Base-by-base conservation (phyloP, 805 yeast species). In the Monosporozyma servazzii region DNA sequence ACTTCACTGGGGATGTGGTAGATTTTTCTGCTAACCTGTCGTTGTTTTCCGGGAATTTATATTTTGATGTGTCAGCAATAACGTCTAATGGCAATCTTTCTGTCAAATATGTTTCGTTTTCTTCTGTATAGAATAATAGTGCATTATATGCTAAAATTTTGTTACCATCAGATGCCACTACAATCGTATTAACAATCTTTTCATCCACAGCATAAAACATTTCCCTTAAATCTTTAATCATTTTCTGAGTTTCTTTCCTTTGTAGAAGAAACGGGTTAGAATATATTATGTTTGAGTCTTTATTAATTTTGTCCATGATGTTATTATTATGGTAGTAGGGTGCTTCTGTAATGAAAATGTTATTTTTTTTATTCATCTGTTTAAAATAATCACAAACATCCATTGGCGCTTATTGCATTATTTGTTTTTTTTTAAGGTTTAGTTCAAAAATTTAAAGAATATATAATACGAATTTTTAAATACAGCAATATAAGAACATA, bases 141-240 rank as follows among this genome's bases (percentile, higher is more conserved):
- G 51, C 47, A 48, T 48, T 43, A 43, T 31, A 42, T 33, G 47
- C 47, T 4, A 23, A 29, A 4, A 25, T 20, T 13, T 23, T 39
- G 18, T 48, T 18, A 15, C 43, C 43, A 20, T 43, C 33, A 13
- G 47, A 20, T n/a, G 51, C 51, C 3, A 48, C 23, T 18, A 48
- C 39, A 10, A 43, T 13, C 0, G 51, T 17, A 15, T 29, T 21
- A 23, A 44, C 18, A 17, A 17, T 41, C 9, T 27, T 44, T 17
- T n/a, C 23, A 17, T 25, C 46, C 8, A 31, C 20, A 9, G n/a
- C 9, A 33, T 3, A 20, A 15, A 45, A 45, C 11, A 45, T 31
- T 45, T 45, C 44, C 17, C 29, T 21, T 41, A 41, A 21, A 41
- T 41, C 44, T 8, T 21, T 41, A 4, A 41, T 27, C 23, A 41